Base-by-base conservation (phyloP, 768 basidiomycete genomes). In the Lactarius pseudohatsudake region DNA sequence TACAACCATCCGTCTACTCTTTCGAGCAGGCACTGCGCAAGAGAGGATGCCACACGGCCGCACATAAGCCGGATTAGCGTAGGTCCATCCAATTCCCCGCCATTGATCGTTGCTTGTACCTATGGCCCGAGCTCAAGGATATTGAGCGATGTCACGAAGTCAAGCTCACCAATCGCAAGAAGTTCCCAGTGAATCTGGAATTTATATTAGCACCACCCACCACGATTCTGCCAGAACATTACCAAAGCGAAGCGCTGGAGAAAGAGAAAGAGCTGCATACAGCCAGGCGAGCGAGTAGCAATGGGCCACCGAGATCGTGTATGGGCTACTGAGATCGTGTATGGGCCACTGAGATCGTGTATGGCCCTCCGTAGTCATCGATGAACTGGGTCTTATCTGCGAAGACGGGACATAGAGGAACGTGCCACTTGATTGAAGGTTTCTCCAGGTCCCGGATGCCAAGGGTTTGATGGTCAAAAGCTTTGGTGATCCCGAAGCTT, bases 381-480 rank as follows among this genome's bases (percentile, higher is more conserved):
- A 79, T 66, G 67, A 86, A 76, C 62, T 84, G 83, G 11, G 82
- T 74, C 16, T 79, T 79, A 2, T 79, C 77, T 72, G 86, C 81
- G 11, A 85, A 71, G 45, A 76, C 76, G 74, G 6, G 80, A 79
- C 5, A 84, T 78, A 57, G 83, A 62, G 28, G 77, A 73, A 34
- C 70, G 74, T 38, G 60, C 67, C 20, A 64, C 59, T 84, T 71
- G 54, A 78, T 74, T 34, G 81, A 73, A 18, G 76, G 75, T 22
- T 76, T 77, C 70, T 91, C 84, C 32, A 90, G 75, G 70, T 91
- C 89, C 90, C 90, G 92, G 50, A 91, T 85, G 50, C 91, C 90
- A 45, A 90, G 65, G 30, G 77, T 80, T 15, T 82, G 84, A 68
- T 89, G 88, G 63, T 84, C 84, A 69, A 91, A 67, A 38, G 7